These are phyloP conservation scores for Trichoderma gamsii DNA, from an alignment of 495 filamentous ascomycete genomes.

Conservation along the genomic window DNA sequence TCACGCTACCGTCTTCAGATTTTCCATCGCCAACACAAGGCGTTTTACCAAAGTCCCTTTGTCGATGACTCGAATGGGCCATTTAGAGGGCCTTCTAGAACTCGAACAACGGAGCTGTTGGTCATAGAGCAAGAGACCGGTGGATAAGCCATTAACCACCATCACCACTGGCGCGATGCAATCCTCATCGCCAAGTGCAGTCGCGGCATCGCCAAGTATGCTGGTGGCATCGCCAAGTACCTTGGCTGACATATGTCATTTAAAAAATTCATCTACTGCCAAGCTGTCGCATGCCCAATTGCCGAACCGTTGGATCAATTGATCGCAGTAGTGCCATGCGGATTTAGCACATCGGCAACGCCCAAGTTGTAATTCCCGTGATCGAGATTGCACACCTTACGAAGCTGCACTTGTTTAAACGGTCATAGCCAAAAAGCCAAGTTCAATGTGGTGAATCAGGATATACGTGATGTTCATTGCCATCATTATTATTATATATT, in stretches of 20 bases:
- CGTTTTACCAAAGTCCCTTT: not conserved
- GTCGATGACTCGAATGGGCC: not conserved
- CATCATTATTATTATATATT: not conserved
- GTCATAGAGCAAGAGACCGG: not conserved
- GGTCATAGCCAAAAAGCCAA: too few species aligned
- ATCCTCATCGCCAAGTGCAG: not conserved
- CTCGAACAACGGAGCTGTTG: not conserved
- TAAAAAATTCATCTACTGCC: not conserved
- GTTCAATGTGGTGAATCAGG: not conserved
- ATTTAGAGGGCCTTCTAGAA: not conserved
- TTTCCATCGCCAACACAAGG: not conserved
- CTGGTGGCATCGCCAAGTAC: not conserved
- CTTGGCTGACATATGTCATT: not conserved
- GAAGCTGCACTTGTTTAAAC: too few species aligned
- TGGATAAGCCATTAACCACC: not conserved
- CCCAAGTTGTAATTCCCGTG: not conserved
- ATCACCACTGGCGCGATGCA: not conserved
- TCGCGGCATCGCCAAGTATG: not conserved
- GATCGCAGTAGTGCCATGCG: not conserved
- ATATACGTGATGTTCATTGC: not conserved
- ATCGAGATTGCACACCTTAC: not conserved
- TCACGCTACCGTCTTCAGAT: not conserved
- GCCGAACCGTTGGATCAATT: not conserved
- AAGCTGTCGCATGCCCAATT: not conserved
- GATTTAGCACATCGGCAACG: not conserved